Evolutionary conservation across 768 basidiomycete genomes (phyloP).

Genomic region (Lentinula raphanica): DNA sequence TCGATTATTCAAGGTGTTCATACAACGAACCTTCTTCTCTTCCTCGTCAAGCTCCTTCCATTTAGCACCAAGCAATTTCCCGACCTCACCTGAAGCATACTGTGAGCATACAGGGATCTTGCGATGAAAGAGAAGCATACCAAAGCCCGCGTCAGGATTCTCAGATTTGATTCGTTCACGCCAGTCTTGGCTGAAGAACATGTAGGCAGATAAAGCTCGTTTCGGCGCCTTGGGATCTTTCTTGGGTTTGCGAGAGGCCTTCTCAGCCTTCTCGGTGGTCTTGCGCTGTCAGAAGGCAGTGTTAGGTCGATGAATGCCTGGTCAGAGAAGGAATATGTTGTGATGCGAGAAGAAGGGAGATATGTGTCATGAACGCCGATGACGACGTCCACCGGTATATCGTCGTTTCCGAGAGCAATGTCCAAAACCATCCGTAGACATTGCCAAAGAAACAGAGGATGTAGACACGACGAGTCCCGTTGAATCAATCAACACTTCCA

Average conservation of each 20-base stretch:
- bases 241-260: conserved; percentile 50
- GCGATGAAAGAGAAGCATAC: conserved; percentile 34
- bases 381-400: neutral
- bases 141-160: conserved; percentile 93
- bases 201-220: conserved; percentile 92
- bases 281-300: conserved; percentile 48
- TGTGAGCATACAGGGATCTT: conserved; percentile 1
- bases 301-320: neutral
- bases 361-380: neutral
- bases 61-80: conserved; percentile 90
- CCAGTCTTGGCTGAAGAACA: conserved; percentile 98
- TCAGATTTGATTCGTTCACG: conserved; percentile 92
- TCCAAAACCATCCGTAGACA: neutral
- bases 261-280: conserved; percentile 70
- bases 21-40: conserved; percentile 73
- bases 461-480: neutral
- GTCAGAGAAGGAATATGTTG: neutral
- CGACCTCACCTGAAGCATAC: conserved; percentile 67
- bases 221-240: conserved; percentile 87
- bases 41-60: conserved; percentile 94
- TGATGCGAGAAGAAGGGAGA: neutral
- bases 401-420: neutral
- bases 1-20: conserved; percentile 11
- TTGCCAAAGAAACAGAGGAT: neutral
- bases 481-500: conserved; percentile 4